Evolutionary conservation across 208 protist species (phyloP), one percentile per base, ranked within the genome.

Genomic region (Leishmania guyanensis): DNA sequence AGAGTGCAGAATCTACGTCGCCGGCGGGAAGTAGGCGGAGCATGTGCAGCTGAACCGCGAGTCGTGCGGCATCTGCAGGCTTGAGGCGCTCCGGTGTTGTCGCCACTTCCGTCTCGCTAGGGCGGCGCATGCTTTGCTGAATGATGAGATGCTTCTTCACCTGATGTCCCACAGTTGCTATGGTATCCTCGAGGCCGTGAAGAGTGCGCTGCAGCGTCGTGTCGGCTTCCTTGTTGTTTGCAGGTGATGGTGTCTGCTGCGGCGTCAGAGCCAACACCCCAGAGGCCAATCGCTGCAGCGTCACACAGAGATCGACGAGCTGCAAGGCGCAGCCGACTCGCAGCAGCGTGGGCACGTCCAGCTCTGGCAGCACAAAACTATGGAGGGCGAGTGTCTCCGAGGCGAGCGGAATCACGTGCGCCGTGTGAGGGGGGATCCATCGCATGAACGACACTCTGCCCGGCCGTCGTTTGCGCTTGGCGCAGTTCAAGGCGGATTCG

Each of bases 361-460:
- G 69, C 29, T 85, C 68, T 12, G 88, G 84, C 5, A 95, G 62
- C 6, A 93, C 62, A 75, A 86, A 79, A 58, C 86, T 90, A 43
- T 88, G 80, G 14, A 96, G 82, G 10, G 90, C 89, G 6, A 97
- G 83, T 26, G 92, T 95, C 22, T 94, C 88, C 14, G 90, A 29
- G 51, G 86, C 78, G 39, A 96, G 86, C 0, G 90, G 82, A 22
- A 87, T 26, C 36, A 93, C 83, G 26, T 90, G 81, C 16, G 84
- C 84, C 3, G 92, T 86, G 78, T 88, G 88, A 33, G 87, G 84
- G 22, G 94, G 94, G 16, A 97, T 80, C 91, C 92, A 97, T 8
- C 91, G 85, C 66, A 97, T 79, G n/a, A 64, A 71, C 33, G 64
- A n/a, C 10, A 39, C 79, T 43, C 71, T 76, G n/a, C 50, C 50